Base-by-base conservation (phyloP, 2,329 filamentous ascomycete species). In the Colletotrichum lupini region DNA sequence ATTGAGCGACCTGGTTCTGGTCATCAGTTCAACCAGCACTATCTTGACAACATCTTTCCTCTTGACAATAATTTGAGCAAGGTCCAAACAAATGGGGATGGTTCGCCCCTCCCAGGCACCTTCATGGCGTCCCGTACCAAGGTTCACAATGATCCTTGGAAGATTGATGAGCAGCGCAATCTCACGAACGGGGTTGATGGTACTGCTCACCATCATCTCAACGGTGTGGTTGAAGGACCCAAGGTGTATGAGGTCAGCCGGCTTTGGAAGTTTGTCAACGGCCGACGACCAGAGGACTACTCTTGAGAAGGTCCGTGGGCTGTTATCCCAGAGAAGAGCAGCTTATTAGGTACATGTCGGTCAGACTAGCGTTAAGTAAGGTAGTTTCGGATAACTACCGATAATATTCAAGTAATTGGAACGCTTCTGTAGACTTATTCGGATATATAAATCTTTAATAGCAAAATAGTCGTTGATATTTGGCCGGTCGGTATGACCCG, bases 41-140 rank as follows among this genome's bases (percentile, higher is more conserved):
- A 91, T 67, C 84, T 92, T 0, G 87, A 91, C 74, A 87, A 85
- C 72, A 91, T 91, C 87, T 91, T 92, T 70, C 88, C 89, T 0
- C 63, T 71, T 3, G 62, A 65, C 16, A 32, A 30, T 11, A 65
- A 32, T 24, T 32, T 65, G 32, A 65, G 22, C 32, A 37, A 52
- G 7, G 62, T 65, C 3, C 49, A 56, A 32, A 65, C 52, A 8
- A 65, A 65, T 22, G 62, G 62, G 1, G 62, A 65, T 11, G 62
- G 62, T 16, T 65, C 62, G n/a, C 62, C 62, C 12, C 52, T 65
- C 5, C 62, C 62, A 3, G 62, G 52, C 0, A 65, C 62, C 32
- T 65, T 65, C 22, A 65, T 65, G 62, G 62, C 52, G 16, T 57
- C 52, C 16, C 32, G 4, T n/a, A 46, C 32, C 2, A 70, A 70